Evolutionary conservation across 2,329 filamentous ascomycete genomes (phyloP), one percentile per base, ranked within the genome.

Genomic region (Botryotinia convoluta): DNA sequence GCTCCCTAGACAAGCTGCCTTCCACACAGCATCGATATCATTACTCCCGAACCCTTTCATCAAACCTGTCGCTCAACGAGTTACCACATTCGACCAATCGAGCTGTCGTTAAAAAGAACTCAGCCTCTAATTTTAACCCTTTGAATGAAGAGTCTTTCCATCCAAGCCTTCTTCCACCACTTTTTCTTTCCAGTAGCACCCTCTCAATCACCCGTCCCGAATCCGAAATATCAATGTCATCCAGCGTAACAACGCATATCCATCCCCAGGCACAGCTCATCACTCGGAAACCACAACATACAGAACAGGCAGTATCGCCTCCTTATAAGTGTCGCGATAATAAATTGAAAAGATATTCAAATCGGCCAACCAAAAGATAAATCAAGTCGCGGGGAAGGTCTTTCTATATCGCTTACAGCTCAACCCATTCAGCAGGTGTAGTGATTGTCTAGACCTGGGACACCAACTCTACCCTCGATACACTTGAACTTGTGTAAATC

Each of bases 401-500:
- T 84, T 91, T 90, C 82, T 91, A 87, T 82, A 85, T 85, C 63
- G 82, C 91, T 8, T 89, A 89, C 77, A 88, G 88, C 62, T 84
- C 82, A 71, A 80, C 82, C 22, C 86, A 88, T 82, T 85, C 83
- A 51, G 88, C 88, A 22, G 87, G 87, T 69, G 88, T 88, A 10
- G 81, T 89, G 75, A 89, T 86, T 8, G 88, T 89, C 39, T 91
- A 89, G 89, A 87, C 88, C 14, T 91, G 88, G 88, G 89, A 87
- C 72, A 87, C 90, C 3, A 86, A 86, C 77, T 87, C 88, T 69
- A 84, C 90, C 76, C 85, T 91, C 68, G 88, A 91, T 79, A 87
- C 84, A 26, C 83, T 91, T 54, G 88, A 89, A n/a, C 83, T 91
- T 54, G 88, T 89, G 82, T 80, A 79, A 20, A 84, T 83, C 35